Evolutionary conservation across 2,329 filamentous ascomycete species (phyloP).

Genomic region (Teratosphaeria viscida): DNA sequence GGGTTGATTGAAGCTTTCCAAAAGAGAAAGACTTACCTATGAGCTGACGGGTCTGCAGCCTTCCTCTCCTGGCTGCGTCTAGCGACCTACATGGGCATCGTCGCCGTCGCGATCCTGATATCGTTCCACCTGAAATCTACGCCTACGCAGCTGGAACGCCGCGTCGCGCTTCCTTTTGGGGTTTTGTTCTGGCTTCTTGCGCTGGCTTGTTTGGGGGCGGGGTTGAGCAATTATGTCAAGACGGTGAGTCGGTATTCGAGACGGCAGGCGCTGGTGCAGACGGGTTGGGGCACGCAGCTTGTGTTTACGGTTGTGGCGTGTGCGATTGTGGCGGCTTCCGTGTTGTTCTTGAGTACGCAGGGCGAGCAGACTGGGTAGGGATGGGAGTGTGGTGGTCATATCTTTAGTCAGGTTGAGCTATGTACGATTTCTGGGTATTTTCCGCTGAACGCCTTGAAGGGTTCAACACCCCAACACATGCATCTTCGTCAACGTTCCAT

Average conservation of each 20-base stretch:
- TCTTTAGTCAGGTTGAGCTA: too few relatives aligned
- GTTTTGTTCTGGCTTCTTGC: constrained; percentile 79
- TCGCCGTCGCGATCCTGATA: constrained; percentile 79
- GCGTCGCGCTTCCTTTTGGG: constrained; percentile 73
- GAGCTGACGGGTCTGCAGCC: constrained; percentile 22
- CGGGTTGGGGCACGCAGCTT: constrained; percentile 82
- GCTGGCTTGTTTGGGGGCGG: constrained; percentile 63
- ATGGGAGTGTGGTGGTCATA: neutral
- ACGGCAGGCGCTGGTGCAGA: constrained; percentile 75
- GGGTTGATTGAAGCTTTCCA: too few relatives aligned
- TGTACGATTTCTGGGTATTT: too few relatives aligned
- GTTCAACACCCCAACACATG: neutral
- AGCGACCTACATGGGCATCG: constrained; percentile 80
- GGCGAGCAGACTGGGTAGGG: constrained; percentile 1
- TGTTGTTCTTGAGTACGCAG: constrained; percentile 47
- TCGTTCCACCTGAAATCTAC: constrained; percentile 79
- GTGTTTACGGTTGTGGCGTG: constrained; percentile 56
- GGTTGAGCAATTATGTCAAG: constrained; percentile 79
- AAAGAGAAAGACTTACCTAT: too few relatives aligned
- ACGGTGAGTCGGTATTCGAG: constrained; percentile 71
- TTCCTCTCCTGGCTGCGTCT: constrained; percentile 89
- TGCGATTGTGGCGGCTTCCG: constrained; percentile 55
- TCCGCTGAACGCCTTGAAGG: neutral
- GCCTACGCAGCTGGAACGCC: constrained; percentile 60
- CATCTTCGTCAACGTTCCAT: neutral